Conservation (phyloP, 257 asterid genomes). For the Gentiana dahurica region DNA sequence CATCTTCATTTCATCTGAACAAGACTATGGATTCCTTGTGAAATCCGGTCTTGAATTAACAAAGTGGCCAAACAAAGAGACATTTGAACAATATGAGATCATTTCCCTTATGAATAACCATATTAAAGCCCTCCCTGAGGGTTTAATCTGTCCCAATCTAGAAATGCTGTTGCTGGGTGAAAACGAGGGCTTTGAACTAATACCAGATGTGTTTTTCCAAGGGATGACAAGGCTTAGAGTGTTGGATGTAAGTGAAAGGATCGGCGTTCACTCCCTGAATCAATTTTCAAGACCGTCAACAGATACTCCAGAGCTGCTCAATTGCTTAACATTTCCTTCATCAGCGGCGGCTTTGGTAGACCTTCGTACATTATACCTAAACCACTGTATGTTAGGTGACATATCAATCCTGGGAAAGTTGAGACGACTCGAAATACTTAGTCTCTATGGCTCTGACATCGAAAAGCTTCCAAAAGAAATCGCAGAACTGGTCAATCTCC, state of each 20-base stretch:
- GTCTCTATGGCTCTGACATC: conserved; percentile 5
- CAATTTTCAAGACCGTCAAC: not conserved
- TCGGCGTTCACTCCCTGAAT: conserved; percentile 6
- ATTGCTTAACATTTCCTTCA: conserved; percentile 3
- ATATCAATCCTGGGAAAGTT: conserved; percentile 3
- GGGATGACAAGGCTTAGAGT: conserved; percentile 1
- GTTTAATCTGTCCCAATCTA: conserved; percentile 6
- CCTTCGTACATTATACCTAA: conserved; percentile 1
- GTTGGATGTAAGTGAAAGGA: conserved; percentile 12
- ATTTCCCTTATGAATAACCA: conserved; percentile 13
- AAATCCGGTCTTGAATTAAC: conserved; percentile 9
- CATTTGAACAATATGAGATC: not conserved
- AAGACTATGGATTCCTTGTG: conserved; percentile 3
- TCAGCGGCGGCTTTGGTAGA: not conserved
- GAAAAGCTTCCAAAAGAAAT: conserved; percentile 3
- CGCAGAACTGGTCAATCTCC: conserved; percentile 1
- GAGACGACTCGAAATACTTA: conserved; percentile 6
- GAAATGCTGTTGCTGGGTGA: conserved; percentile 14
- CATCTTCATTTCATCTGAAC: conserved; percentile 9
- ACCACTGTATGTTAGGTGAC: conserved; percentile 5
- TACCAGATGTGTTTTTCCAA: not conserved
- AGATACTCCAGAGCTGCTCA: not conserved
- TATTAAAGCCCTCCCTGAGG: conserved; percentile 4
- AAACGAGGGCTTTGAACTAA: conserved; percentile 9
- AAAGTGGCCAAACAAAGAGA: conserved; percentile 6